Base-by-base conservation (phyloP, 768 basidiomycete genomes). In the Gelatoporia subvermispora region DNA sequence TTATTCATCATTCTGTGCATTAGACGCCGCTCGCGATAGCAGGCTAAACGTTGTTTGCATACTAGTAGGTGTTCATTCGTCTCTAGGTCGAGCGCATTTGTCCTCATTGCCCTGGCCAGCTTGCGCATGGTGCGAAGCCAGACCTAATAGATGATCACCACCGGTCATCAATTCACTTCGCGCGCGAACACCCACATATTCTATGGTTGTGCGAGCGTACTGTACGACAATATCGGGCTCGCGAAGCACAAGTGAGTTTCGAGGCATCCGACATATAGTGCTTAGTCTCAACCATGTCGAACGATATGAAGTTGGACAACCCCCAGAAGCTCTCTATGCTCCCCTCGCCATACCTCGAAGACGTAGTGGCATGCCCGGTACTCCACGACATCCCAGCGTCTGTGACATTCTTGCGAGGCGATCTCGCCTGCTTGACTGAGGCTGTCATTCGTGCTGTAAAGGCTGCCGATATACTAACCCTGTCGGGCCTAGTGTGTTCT, bases 1-100 rank as follows among this genome's bases (percentile, higher is more conserved):
- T 28, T 49, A 28, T 43, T 38, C 45, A 24, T 35, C 31, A 52
- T 23, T 44, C 34, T 46, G 28, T 38, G 35, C 40, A 53, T 48
- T 61, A 91, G 88, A 90, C 66, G 86, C 88, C 24, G 78, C 85
- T 40, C 81, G 88, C 49, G 88, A 91, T 64, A 80, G 83, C 40
- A 77, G 74, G 55, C 61, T 82, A 36, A 75, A 82, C 45, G 83
- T 88, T n/a, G 84, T 83, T 8, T 73, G 77, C 52, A 67, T 73
- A 53, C 68, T 90, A 66, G 87, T 87, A 64, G 41, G 82, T 65
- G 18, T 10, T 35, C 8, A 39, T 23, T 43, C 13, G 35, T 20
- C 20, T 34, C 16, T 41, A 35, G 16, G 11, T 20, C n/a, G 17
- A 10, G 17, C 24, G n/a, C 40, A 43, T 23, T 35, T 35, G 25